Evolutionary conservation across 2,329 filamentous ascomycete genomes (phyloP).

Genomic region (Thielaviopsis euricoi): DNA sequence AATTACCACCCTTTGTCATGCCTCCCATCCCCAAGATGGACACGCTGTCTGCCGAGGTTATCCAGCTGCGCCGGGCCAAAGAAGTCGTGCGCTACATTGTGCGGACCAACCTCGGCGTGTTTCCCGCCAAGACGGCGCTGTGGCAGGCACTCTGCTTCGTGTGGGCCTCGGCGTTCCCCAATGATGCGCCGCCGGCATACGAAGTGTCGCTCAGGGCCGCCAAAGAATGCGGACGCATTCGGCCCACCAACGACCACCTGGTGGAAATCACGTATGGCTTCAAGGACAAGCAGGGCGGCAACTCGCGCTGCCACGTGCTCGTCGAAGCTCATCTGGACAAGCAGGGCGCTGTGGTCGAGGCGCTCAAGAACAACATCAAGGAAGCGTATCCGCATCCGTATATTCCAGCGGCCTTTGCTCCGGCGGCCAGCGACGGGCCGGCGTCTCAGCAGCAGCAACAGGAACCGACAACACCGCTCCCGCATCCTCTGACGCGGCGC

Average conservation of each 20-base stretch:
- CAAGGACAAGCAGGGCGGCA: conserved; percentile 23
- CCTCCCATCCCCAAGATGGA: conserved; percentile 16
- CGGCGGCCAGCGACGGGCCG: not conserved
- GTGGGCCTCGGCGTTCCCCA: conserved; percentile 26
- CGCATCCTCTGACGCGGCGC: conserved; percentile 4
- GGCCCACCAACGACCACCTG: conserved; percentile 15
- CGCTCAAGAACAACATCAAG: conserved; percentile 31
- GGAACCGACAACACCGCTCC: not conserved
- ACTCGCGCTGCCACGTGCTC: conserved; percentile 28
- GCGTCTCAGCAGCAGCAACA: too few species aligned
- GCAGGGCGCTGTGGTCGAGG: conserved; percentile 24
- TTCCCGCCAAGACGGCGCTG: conserved; percentile 33
- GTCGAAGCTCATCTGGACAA: conserved; percentile 26
- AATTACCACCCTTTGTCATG: conserved; percentile 8
- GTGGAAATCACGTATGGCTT: conserved; percentile 29
- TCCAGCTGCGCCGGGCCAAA: conserved; percentile 18
- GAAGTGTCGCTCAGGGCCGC: conserved; percentile 24
- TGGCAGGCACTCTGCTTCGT: conserved; percentile 30
- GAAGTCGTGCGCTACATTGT: conserved; percentile 27
- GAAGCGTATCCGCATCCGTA: conserved; percentile 28
- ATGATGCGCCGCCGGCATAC: conserved; percentile 18
- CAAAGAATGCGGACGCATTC: conserved; percentile 21
- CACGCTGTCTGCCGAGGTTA: conserved; percentile 17
- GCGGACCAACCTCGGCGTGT: conserved; percentile 26
- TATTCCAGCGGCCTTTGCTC: conserved; percentile 13